Percentiles rank a stretch among this genome's conserved stretches.
These are phyloP conservation scores for Candida sphagnicola DNA, from an alignment of 805 yeast species.

Conservation along the genomic window DNA sequence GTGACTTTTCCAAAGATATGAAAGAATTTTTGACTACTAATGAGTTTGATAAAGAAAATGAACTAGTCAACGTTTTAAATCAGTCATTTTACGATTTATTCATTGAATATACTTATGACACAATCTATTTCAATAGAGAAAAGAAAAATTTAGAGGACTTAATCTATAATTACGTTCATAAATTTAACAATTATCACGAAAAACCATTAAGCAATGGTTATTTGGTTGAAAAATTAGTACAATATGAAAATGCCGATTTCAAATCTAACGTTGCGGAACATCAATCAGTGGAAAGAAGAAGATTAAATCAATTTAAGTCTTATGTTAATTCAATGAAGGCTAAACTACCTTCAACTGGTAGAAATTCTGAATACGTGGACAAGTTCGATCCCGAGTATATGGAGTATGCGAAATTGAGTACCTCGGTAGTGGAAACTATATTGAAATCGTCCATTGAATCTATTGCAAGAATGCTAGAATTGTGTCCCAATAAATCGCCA, in stretches of 20 bases:
- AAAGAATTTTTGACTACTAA: constrained; percentile 53
- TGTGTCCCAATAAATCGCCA: constrained; percentile 59
- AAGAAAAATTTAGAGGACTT: constrained; percentile 60
- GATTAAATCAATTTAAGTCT: constrained; percentile 49
- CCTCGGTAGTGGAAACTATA: constrained; percentile 55
- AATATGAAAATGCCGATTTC: constrained; percentile 26
- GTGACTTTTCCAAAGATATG: constrained; percentile 59
- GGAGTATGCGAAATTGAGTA: constrained; percentile 27
- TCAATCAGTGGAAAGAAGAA: constrained; percentile 36
- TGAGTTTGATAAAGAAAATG: constrained; percentile 45
- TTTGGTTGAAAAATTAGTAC: constrained; percentile 29
- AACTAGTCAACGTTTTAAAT: constrained; percentile 52
- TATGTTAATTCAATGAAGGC: constrained; percentile 49
- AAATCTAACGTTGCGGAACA: constrained; percentile 10
- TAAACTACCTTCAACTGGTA: constrained; percentile 18
- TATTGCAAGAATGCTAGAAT: constrained; percentile 70
- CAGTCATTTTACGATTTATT: constrained; percentile 72
- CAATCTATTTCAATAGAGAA: constrained; percentile 67
- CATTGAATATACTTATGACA: constrained; percentile 61
- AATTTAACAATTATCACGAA: constrained; percentile 39
- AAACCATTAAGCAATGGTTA: constrained; percentile 30
- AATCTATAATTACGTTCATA: constrained; percentile 41
- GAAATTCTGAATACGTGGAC: constrained; percentile 8
- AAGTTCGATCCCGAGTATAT: constrained; percentile 14
- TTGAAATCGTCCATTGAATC: constrained; percentile 73